Evolutionary conservation across 1,139 yeast species (phyloP).

Genomic region (Zygosaccharomyces sapae): DNA sequence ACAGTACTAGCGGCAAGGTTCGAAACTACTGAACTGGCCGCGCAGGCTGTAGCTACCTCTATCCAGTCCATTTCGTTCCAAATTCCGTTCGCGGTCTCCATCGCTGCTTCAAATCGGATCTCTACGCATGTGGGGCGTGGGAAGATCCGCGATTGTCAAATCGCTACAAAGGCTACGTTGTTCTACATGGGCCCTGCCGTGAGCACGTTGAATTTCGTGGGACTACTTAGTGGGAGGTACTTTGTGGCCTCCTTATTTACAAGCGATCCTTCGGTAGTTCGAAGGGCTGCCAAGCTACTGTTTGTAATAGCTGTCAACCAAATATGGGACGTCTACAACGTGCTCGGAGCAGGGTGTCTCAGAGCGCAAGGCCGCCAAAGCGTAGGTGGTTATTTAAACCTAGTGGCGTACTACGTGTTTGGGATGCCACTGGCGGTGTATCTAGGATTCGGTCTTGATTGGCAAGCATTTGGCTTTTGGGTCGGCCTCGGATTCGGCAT

Average conservation of each 20-base stretch:
- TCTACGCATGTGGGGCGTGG: constrained; percentile 41
- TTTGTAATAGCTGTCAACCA: constrained; percentile 65
- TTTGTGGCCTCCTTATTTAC: constrained; percentile 33
- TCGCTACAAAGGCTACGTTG: constrained; percentile 34
- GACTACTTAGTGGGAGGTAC: constrained; percentile 31
- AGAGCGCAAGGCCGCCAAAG: constrained; percentile 75
- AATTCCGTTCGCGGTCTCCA: constrained; percentile 42
- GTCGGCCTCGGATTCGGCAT: constrained; percentile 68
- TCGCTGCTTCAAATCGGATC: constrained; percentile 42
- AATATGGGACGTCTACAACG: constrained; percentile 66
- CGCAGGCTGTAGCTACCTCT: constrained; percentile 43
- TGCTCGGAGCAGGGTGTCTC: constrained; percentile 65
- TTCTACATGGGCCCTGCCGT: constrained; percentile 28
- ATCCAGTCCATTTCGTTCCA: constrained; percentile 41
- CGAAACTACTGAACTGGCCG: constrained; percentile 43
- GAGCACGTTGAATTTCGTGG: constrained; percentile 35
- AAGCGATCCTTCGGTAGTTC: constrained; percentile 40
- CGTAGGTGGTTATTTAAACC: constrained; percentile 66
- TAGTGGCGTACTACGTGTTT: constrained; percentile 57
- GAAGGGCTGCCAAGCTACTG: constrained; percentile 49
- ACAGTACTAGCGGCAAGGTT: constrained; percentile 42
- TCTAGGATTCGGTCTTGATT: constrained; percentile 48
- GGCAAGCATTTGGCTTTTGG: constrained; percentile 74
- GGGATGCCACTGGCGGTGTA: constrained; percentile 60
- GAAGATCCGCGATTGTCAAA: constrained; percentile 30